These are phyloP conservation scores for Macrocybe gigantea DNA, from an alignment of 768 basidiomycete genomes.

Conservation along the genomic window DNA sequence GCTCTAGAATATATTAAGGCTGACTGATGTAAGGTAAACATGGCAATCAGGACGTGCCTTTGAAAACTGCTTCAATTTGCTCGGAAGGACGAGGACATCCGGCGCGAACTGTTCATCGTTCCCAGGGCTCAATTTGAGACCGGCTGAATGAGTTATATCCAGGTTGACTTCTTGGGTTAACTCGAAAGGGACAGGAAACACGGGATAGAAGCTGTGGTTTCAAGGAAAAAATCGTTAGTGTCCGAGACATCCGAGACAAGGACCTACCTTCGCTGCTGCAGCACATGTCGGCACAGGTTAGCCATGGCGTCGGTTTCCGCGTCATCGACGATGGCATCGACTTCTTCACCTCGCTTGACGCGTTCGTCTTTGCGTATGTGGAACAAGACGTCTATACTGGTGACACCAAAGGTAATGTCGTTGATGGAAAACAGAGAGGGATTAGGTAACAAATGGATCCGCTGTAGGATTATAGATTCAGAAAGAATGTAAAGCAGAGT, in stretches of 20 bases:
- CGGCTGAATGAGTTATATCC: constrained; percentile 73
- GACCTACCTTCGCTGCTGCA: constrained; percentile 80
- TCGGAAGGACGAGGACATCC: constrained; percentile 83
- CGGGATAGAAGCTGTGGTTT: constrained; percentile 80
- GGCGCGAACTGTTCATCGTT: constrained; percentile 49
- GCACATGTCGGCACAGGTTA: constrained; percentile 68
- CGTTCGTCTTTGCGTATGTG: constrained; percentile 85
- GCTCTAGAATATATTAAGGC: constrained; percentile 35
- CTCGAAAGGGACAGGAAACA: constrained; percentile 82
- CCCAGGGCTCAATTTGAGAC: constrained; percentile 30
- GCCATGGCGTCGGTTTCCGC: constrained; percentile 68
- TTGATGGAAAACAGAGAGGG: constrained; percentile 85
- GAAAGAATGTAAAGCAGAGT: background rate
- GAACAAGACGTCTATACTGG: constrained; percentile 85
- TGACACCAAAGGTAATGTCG: constrained; percentile 70
- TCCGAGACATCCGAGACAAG: background rate
- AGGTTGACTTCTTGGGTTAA: constrained; percentile 80
- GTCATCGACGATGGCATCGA: constrained; percentile 45
- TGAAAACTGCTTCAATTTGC: constrained; percentile 82
- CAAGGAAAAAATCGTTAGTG: background rate
- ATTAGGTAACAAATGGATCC: constrained; percentile 78
- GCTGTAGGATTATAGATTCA: constrained; percentile 32
- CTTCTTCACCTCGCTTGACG: constrained; percentile 59
- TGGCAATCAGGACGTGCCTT: constrained; percentile 45
- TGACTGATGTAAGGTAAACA: background rate